Percentiles rank a stretch among this genome's conserved stretches.
Conservation (phyloP, 2,329 filamentous ascomycete species). For the Hawksworthiomyces lignivorus region DNA sequence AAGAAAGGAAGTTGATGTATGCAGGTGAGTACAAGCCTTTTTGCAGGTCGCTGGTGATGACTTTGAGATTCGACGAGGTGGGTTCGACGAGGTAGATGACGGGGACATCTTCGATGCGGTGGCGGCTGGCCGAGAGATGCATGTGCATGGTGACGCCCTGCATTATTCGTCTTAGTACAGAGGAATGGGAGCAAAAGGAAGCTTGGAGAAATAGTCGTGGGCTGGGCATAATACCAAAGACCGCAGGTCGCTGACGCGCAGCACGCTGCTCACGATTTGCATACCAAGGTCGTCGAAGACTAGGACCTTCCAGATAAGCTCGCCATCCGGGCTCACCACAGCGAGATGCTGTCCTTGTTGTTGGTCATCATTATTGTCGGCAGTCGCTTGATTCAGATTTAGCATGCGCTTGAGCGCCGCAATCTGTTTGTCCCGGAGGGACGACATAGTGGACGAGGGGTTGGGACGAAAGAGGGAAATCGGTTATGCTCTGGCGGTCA, state of each 20-base stretch:
- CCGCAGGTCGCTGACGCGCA: slow-evolving; percentile 87
- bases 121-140: slow-evolving; percentile 73
- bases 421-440: slow-evolving; percentile 18
- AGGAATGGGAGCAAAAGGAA: too few species aligned
- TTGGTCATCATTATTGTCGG: slow-evolving; percentile 51
- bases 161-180: too few species aligned
- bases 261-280: slow-evolving; percentile 93
- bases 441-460: slow-evolving; percentile 8
- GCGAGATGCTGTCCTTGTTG: slow-evolving; percentile 57
- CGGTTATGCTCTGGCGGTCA: too few species aligned
- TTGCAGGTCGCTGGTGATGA: slow-evolving; percentile 78
- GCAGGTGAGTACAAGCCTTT: slow-evolving; percentile 86
- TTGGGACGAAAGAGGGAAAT: background rate
- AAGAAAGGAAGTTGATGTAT: slow-evolving; percentile 95
- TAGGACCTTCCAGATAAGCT: slow-evolving; percentile 95
- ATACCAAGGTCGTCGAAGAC: slow-evolving; percentile 87
- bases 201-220: too few species aligned
- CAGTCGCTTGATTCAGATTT: slow-evolving; percentile 72
- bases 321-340: slow-evolving; percentile 80
- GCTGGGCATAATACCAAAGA: slow-evolving; percentile 61
- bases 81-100: slow-evolving; percentile 96
- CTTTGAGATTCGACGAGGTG: slow-evolving; percentile 68
- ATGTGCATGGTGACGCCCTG: slow-evolving; percentile 89
- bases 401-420: slow-evolving; percentile 80
- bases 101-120: slow-evolving; percentile 91